Evolutionary conservation across 371 early-diverging fungal species (phyloP).

Genomic region (Mucor circinelloides): DNA sequence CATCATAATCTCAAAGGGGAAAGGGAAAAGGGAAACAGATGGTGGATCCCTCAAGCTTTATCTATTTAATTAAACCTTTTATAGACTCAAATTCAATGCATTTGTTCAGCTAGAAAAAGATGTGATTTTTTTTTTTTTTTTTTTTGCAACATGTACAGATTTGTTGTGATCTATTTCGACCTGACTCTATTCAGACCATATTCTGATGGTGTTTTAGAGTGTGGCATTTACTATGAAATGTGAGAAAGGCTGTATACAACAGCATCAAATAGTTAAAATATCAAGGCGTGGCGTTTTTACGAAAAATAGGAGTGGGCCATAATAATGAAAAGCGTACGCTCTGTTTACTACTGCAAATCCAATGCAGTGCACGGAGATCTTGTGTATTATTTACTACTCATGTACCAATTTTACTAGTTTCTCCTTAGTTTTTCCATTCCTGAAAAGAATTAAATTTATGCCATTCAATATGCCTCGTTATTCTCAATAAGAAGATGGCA

Average conservation of each 20-base stretch:
- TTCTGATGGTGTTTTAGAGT: not conserved
- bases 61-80: slow-evolving; percentile 20
- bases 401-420: not conserved
- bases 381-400: not conserved
- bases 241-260: not conserved
- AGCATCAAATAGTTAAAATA: not conserved
- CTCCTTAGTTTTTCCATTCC: not conserved
- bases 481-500: not conserved
- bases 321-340: not conserved
- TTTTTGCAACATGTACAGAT: not conserved
- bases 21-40: not conserved
- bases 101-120: not conserved
- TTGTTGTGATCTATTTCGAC: not conserved
- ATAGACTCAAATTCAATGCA: not conserved
- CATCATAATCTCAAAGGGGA: not conserved
- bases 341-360: not conserved
- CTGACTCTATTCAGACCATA: not conserved
- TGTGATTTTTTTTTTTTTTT: too few relatives aligned
- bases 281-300: not conserved
- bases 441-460: slow-evolving; percentile 5
- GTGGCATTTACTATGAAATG: not conserved
- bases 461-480: not conserved
- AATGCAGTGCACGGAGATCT: slow-evolving; percentile 13
- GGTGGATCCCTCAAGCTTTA: not conserved
- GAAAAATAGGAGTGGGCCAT: not conserved